Conservation (phyloP, 176 grass and related monocot genomes). For the Pontederia crassipes region DNA sequence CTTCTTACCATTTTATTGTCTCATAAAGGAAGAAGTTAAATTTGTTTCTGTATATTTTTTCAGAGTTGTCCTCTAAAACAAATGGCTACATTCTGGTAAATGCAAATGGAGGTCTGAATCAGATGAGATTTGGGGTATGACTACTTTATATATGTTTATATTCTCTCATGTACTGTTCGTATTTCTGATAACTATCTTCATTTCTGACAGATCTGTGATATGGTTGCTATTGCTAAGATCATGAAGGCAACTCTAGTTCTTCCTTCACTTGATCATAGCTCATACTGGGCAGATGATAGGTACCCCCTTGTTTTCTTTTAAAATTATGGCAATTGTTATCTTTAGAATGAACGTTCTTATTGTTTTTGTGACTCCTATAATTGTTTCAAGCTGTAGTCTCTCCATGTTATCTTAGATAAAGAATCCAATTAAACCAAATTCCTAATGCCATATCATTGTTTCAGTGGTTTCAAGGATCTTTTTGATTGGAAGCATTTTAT, state of each 20-base stretch:
- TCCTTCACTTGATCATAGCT: constrained; percentile 95
- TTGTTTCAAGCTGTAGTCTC: neutral
- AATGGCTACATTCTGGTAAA: constrained; percentile 97
- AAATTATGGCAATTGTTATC: constrained; percentile 13
- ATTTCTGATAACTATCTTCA: constrained; percentile 12
- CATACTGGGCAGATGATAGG: constrained; percentile 99
- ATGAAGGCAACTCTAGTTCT: constrained; percentile 91
- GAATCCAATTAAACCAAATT: no score
- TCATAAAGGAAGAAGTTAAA: constrained; percentile 6
- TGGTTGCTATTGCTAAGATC: constrained; percentile 98
- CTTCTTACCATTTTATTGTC: constrained; percentile 15
- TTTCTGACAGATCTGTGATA: constrained; percentile 85
- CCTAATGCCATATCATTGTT: constrained; percentile 14
- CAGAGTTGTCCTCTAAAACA: constrained; percentile 57
- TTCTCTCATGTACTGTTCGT: constrained; percentile 16
- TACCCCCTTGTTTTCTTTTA: constrained; percentile 18
- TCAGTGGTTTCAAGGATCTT: constrained; percentile 97
- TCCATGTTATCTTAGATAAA: neutral
- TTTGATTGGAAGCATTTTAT: constrained; percentile 98
- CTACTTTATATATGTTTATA: constrained; percentile 27
- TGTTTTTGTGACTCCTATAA: neutral
- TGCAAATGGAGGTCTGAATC: constrained; percentile 97
- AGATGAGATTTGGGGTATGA: constrained; percentile 99
- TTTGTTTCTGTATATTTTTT: constrained; percentile 20
- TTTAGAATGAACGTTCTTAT: neutral